Evolutionary conservation across 768 basidiomycete genomes (phyloP), one percentile per base, ranked within the genome.

Genomic region (Boletus rubroflammeus): DNA sequence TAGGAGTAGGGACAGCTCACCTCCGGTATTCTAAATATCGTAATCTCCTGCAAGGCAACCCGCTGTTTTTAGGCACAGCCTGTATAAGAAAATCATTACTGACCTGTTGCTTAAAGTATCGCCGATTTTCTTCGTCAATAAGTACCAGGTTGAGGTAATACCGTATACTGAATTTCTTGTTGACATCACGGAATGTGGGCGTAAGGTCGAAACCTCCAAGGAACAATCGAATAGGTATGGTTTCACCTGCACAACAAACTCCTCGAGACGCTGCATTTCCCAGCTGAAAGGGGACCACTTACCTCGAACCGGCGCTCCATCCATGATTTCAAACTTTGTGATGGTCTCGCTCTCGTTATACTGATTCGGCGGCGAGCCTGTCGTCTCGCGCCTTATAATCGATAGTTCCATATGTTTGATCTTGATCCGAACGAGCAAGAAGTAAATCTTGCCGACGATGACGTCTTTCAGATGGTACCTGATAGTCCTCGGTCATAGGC

Each of bases 361-460:
- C 73, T 95, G 94, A 65, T 98, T 99, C n/a, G 97, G 97, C 3
- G 92, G 92, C 14, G 94, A 81, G 13, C 96, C 96, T 0, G 96
- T 98, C 21, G 97, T 99, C 72, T 98, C 97, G 21, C 95, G 82
- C 36, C 96, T 86, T 61, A 99, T 98, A 67, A 98, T 98, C 15
- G 94, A 98, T 26, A 98, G 78, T 69, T 99, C 95, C 96, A 98
- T 98, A 63, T 98, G 94, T 73, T 99, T 98, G 75, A 98, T 99
- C 80, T 92, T 98, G 79, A 99, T 98, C 51, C 97, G 87, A 8
- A 98, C 95, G 40, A 98, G 86, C 47, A 99, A 78, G 77, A 99
- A 98, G 77, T 96, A 98, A 69, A 98, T 98, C 79, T 98, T 98
- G 72, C 97, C 97, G 28, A 99, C 95, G 43, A 98, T 98, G 49